Evolutionary conservation across 2,329 filamentous ascomycete genomes (phyloP).

Genomic region (Mycosphaerella sp.): DNA sequence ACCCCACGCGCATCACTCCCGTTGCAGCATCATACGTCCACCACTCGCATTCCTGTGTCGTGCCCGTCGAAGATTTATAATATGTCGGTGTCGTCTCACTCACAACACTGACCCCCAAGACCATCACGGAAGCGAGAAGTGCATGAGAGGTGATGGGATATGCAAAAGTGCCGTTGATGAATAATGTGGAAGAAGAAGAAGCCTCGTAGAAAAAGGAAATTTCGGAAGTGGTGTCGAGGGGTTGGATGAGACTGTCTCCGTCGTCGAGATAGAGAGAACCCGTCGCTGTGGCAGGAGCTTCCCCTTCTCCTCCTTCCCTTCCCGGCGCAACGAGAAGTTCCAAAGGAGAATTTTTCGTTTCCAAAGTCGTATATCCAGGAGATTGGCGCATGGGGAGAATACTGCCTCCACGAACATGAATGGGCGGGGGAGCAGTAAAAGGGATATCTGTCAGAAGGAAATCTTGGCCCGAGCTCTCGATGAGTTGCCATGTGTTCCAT

Average conservation of each 20-base stretch:
- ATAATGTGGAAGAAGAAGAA: conserved; percentile 32
- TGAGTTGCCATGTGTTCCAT: conserved; percentile 46
- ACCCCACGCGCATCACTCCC: conserved; percentile 5
- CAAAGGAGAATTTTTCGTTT: conserved; percentile 59
- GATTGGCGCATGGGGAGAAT: conserved; percentile 54
- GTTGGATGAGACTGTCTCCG: conserved; percentile 59
- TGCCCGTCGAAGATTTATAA: too few species aligned
- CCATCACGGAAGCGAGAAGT: conserved; percentile 9
- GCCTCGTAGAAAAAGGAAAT: conserved; percentile 53
- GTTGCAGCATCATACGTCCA: conserved; percentile 4
- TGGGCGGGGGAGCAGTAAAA: conserved; percentile 51
- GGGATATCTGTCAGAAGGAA: conserved; percentile 39
- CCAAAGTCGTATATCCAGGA: conserved; percentile 56
- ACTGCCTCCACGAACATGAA: conserved; percentile 58
- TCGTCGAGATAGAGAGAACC: conserved; percentile 73
- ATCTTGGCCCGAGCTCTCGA: conserved; percentile 43
- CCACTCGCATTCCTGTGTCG: neutral
- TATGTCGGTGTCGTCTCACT: neutral
- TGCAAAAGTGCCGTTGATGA: conserved; percentile 10
- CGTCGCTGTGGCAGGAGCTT: conserved; percentile 47
- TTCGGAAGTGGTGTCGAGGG: conserved; percentile 41
- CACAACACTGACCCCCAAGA: neutral
- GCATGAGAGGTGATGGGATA: conserved; percentile 7
- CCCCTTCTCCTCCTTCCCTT: conserved; percentile 30
- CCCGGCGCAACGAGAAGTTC: conserved; percentile 63